Conservation (phyloP, 1,139 yeast species). For the Yarrowia galli region DNA sequence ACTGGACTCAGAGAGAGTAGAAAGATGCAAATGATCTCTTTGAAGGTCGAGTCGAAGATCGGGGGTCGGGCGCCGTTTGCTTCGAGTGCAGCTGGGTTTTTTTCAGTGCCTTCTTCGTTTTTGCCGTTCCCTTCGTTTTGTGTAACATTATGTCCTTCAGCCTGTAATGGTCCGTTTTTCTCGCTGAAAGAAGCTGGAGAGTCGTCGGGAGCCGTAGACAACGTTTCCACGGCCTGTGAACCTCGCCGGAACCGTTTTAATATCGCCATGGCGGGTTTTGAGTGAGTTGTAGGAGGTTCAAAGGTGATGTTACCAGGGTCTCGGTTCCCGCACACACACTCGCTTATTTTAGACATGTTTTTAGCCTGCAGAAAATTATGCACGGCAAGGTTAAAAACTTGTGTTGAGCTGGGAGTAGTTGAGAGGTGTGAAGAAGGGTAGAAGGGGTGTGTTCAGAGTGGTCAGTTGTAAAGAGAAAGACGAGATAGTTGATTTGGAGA, state of each 20-base stretch:
- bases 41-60: constrained; percentile 42
- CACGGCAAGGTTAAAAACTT: background rate
- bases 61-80: constrained; percentile 42
- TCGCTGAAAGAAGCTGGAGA: too few relatives aligned
- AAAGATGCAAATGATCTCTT: constrained; percentile 48
- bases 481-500: too few relatives aligned
- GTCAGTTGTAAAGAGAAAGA: too few relatives aligned
- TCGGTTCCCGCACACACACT: background rate
- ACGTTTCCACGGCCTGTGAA: background rate
- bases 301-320: too few relatives aligned
- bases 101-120: background rate
- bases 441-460: too few relatives aligned
- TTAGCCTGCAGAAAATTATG: background rate
- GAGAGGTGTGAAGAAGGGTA: too few relatives aligned
- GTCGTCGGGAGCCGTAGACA: background rate
- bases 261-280: background rate
- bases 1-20: constrained; percentile 54
- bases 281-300: background rate
- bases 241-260: background rate
- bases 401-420: too few relatives aligned
- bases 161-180: too few relatives aligned
- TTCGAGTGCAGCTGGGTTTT: background rate
- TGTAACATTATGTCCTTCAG: too few relatives aligned
- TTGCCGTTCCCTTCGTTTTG: background rate
- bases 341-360: constrained; percentile 13